phyloP scores from a whole-genome alignment of 495 filamentous ascomycete species.

The Acidiella bohemica region DNA sequence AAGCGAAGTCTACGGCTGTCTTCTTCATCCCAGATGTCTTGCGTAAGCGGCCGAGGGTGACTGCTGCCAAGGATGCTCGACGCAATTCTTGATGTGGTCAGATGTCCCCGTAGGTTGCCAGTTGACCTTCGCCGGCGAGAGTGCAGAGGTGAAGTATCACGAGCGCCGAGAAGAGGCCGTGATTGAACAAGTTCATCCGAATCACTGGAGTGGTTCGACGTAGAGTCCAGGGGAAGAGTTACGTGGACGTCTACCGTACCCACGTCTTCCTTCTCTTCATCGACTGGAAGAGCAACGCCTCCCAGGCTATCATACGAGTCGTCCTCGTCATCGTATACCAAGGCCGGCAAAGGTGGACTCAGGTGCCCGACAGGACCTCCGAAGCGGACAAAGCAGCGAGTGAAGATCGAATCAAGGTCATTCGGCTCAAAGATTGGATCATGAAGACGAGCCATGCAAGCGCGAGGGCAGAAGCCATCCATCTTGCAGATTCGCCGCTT shows the following conservation, averaged over 20 bases:
- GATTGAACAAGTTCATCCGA: neutral
- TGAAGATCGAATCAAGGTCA: neutral
- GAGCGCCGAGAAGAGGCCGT: too few relatives aligned
- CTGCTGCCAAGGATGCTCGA: neutral
- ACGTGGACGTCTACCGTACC: neutral
- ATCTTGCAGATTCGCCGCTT: neutral
- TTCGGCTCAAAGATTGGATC: conserved; percentile 13
- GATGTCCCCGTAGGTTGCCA: neutral
- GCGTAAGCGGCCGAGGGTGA: conserved; percentile 4
- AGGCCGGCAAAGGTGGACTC: neutral
- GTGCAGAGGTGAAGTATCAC: too few relatives aligned
- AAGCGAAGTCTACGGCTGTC: conserved; percentile 9
- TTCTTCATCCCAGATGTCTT: conserved; percentile 11
- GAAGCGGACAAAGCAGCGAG: neutral
- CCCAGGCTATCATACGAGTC: too few relatives aligned
- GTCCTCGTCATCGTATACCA: conserved; percentile 1
- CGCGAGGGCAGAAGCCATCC: conserved; percentile 4
- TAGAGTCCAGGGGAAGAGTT: neutral
- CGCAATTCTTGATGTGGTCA: neutral
- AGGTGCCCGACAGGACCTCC: neutral
- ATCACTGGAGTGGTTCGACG: neutral
- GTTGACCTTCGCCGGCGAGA: too few relatives aligned
- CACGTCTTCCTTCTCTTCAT: neutral
- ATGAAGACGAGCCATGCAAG: conserved; percentile 11
- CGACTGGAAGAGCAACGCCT: neutral